phyloP scores from a whole-genome alignment of 306 rosid species.

The Dryas alaskensis region DNA sequence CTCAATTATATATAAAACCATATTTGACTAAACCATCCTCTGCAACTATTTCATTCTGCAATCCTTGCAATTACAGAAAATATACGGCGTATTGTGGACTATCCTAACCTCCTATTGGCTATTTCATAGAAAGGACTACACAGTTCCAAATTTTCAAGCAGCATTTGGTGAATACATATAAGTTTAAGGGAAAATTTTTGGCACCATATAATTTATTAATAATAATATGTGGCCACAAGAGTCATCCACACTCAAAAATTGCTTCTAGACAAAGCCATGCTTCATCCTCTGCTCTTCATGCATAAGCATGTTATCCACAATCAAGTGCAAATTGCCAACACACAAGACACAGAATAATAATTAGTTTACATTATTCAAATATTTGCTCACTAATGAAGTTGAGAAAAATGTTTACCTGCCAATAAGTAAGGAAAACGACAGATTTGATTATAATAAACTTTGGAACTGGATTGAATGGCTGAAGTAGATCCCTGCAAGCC shows the following conservation, averaged over 20 bases:
- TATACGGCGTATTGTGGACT: neutral
- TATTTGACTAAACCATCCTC: neutral
- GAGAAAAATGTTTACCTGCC: slow-evolving; percentile 64
- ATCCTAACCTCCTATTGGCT: neutral
- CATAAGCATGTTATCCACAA: slow-evolving; percentile 18
- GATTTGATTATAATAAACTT: slow-evolving; percentile 91
- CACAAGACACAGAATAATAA: neutral
- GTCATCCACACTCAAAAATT: slow-evolving; percentile 11
- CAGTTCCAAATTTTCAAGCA: neutral
- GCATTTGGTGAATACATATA: neutral
- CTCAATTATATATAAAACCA: neutral
- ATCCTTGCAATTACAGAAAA: slow-evolving; percentile 1
- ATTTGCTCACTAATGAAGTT: neutral
- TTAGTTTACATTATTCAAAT: slow-evolving; percentile 19
- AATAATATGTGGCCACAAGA: slow-evolving; percentile 12
- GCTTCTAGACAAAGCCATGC: slow-evolving; percentile 7
- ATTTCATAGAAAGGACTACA: neutral
- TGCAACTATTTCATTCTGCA: neutral
- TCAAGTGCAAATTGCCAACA: slow-evolving; percentile 1
- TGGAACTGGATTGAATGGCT: slow-evolving; percentile 96
- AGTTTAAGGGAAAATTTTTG: slow-evolving; percentile 1
- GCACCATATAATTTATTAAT: neutral
- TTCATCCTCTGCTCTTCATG: slow-evolving; percentile 1
- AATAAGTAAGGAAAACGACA: slow-evolving; percentile 95
- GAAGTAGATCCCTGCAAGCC: slow-evolving; percentile 97